These are phyloP conservation scores for Ceratocystis alfenasii DNA, from an alignment of 2,329 filamentous ascomycete species.

Conservation along the genomic window DNA sequence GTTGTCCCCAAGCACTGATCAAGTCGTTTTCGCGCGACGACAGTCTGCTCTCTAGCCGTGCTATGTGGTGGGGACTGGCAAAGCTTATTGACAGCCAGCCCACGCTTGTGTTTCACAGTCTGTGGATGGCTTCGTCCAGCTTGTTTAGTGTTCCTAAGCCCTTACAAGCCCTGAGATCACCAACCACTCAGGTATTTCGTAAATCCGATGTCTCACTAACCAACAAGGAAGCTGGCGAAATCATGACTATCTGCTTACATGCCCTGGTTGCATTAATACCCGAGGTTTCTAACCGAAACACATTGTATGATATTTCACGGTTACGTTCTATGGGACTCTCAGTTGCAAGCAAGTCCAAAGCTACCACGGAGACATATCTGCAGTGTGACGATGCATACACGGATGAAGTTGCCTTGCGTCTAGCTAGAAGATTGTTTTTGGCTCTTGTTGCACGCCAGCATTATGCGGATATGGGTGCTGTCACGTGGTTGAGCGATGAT, in stretches of 20 bases:
- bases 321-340: slow-evolving; percentile 47
- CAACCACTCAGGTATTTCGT: slow-evolving; percentile 31
- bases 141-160: slow-evolving; percentile 45
- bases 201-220: slow-evolving; percentile 32
- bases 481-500: slow-evolving; percentile 26
- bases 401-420: slow-evolving; percentile 45
- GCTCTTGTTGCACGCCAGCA: slow-evolving; percentile 43
- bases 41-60: slow-evolving; percentile 47
- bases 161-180: slow-evolving; percentile 33
- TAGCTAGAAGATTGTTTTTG: slow-evolving; percentile 47
- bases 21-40: slow-evolving; percentile 45
- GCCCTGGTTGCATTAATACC: slow-evolving; percentile 49
- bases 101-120: slow-evolving; percentile 48
- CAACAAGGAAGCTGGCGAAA: slow-evolving; percentile 39
- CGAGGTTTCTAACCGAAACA: slow-evolving; percentile 35
- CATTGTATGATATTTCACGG: slow-evolving; percentile 48
- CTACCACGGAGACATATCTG: slow-evolving; percentile 20
- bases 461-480: slow-evolving; percentile 37
- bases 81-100: slow-evolving; percentile 46
- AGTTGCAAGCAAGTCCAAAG: slow-evolving; percentile 28
- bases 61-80: slow-evolving; percentile 51
- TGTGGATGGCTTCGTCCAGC: slow-evolving; percentile 49
- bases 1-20: slow-evolving; percentile 43
- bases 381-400: slow-evolving; percentile 53
- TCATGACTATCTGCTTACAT: slow-evolving; percentile 51